Conservation (phyloP, 306 rosid species). For the Cucurbita maxima region DNA sequence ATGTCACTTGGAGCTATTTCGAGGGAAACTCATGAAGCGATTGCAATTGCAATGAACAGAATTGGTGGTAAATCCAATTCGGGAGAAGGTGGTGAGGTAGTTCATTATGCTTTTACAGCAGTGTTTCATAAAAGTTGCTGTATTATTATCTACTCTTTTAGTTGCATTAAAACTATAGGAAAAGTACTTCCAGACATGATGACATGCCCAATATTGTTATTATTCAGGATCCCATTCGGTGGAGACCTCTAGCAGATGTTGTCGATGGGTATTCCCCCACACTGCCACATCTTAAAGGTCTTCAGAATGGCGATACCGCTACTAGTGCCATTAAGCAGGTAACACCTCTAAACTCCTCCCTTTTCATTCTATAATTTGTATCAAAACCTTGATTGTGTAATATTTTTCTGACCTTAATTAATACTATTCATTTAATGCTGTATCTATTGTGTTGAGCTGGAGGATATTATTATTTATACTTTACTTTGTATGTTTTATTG, state of each 20-base stretch:
- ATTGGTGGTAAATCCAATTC: slow-evolving; percentile 95
- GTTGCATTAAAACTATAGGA: neutral
- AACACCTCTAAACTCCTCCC: slow-evolving; percentile 12
- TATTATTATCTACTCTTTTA: neutral
- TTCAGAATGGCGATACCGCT: slow-evolving; percentile 98
- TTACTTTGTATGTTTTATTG: too few relatives aligned
- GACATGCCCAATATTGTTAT: slow-evolving; percentile 2
- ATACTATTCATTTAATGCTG: neutral
- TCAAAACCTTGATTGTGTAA: neutral
- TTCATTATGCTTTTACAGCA: neutral
- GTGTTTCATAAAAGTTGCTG: neutral
- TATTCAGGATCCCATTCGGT: slow-evolving; percentile 89
- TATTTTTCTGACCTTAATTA: slow-evolving; percentile 7
- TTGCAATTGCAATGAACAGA: slow-evolving; percentile 97
- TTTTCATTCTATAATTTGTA: neutral
- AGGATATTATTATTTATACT: too few relatives aligned
- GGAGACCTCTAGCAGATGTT: slow-evolving; percentile 92
- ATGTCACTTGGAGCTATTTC: slow-evolving; percentile 99
- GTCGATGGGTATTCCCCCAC: slow-evolving; percentile 98
- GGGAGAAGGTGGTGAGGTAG: slow-evolving; percentile 99
- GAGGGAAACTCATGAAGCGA: slow-evolving; percentile 97
- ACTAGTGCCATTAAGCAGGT: slow-evolving; percentile 99
- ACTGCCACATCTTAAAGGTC: slow-evolving; percentile 98
- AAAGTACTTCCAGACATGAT: neutral
- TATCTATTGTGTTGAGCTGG: too few relatives aligned